Conservation (phyloP, 352 stramenopile species). For the Pythium sp. region DNA sequence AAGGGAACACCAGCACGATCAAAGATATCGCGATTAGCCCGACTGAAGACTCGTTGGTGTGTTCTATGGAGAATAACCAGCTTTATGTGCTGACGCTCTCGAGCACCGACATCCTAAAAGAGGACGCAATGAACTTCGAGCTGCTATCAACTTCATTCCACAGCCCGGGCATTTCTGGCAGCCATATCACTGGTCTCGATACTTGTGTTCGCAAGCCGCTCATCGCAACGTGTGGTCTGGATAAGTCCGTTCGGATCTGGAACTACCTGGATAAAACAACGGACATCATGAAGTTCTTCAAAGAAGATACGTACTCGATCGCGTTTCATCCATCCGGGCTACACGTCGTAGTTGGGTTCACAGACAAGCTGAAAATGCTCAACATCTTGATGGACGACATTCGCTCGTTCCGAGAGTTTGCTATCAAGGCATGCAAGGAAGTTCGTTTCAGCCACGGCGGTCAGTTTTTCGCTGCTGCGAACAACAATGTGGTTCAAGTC, state of each 20-base stretch:
- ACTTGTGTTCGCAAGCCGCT: conserved; percentile 91
- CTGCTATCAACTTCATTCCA: conserved; percentile 89
- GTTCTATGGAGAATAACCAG: conserved; percentile 87
- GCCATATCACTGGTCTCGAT: conserved; percentile 91
- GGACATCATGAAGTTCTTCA: conserved; percentile 91
- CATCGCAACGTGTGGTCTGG: conserved; percentile 87
- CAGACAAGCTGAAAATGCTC: conserved; percentile 92
- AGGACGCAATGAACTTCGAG: conserved; percentile 94
- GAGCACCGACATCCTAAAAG: conserved; percentile 91
- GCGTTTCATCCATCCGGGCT: conserved; percentile 91
- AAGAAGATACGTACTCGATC: conserved; percentile 86
- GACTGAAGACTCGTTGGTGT: conserved; percentile 88
- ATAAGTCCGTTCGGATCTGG: conserved; percentile 91
- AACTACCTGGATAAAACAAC: conserved; percentile 92
- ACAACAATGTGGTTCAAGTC: conserved; percentile 88
- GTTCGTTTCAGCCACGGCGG: conserved; percentile 90
- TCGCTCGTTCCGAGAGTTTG: conserved; percentile 86
- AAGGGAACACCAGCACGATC: conserved; percentile 78
- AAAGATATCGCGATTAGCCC: conserved; percentile 85
- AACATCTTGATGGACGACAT: conserved; percentile 96
- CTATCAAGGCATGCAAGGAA: conserved; percentile 91
- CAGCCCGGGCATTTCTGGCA: conserved; percentile 51
- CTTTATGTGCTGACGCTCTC: conserved; percentile 89
- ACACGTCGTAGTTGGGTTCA: conserved; percentile 89
- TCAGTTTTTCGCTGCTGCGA: conserved; percentile 88